Base-by-base conservation (phyloP, 768 basidiomycete species). In the Podaxis sp. region DNA sequence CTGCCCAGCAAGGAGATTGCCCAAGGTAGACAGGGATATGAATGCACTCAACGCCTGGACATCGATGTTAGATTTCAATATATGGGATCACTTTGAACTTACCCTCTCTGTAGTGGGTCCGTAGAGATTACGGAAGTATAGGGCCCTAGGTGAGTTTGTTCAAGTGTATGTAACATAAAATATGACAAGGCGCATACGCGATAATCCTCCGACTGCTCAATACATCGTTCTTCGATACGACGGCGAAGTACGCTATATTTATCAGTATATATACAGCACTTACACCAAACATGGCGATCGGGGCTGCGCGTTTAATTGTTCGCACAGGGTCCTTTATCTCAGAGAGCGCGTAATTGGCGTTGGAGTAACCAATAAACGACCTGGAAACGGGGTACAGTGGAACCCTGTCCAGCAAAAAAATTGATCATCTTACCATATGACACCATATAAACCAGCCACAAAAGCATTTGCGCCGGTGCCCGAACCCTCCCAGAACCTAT, bases 121-220 rank as follows among this genome's bases (percentile, higher is more conserved):
- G 70, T 84, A 91, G 6, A 93, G 70, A 71, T 89, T 88, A 53
- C 89, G 79, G 69, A 93, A 92, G 73, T 89, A 91, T 36, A 91
- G 70, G 0, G 89, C 88, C 2, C 86, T 88, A 63, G 22, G 4
- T 22, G 61, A 50, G 8, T 8, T 5, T 24, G 4, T 24, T 50
- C 22, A 50, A 25, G n/a, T 19, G 2, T 22, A 13, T 24, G 25
- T 2, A 17, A 12, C 24, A 3, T 1, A 12, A 8, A 12, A 25
- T 25, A 9, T 11, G 22, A 13, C 22, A 7, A n/a, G 5, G 3
- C 13, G 74, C 86, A 68, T 66, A 87, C 87, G 88, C 91, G n/a
- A 88, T 82, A 55, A 90, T 86, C 19, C 83, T 77, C 2, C 83
- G 79, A 41, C 88, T 86, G n/a, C 73, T 76, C 1, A 89, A 69